Evolutionary conservation across 2,329 filamentous ascomycete species (phyloP).

Genomic region (Exserohilum rostratum): DNA sequence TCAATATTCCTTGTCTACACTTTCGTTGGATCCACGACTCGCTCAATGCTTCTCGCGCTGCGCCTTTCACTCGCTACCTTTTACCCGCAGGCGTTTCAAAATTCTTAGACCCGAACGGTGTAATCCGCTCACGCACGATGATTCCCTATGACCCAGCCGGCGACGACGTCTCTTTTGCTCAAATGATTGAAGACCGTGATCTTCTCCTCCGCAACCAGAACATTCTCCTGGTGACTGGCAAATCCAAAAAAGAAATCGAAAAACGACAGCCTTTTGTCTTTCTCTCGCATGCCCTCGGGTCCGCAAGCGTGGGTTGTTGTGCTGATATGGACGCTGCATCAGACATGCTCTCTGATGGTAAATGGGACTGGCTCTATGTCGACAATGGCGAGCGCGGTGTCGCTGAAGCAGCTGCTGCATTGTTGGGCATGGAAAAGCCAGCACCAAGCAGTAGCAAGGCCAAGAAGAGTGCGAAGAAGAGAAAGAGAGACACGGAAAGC

Average conservation of each 20-base stretch:
- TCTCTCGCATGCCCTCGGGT: slow-evolving; percentile 78
- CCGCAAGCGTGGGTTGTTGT: slow-evolving; percentile 68
- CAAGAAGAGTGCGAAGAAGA: slow-evolving; percentile 44
- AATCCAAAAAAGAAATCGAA: slow-evolving; percentile 65
- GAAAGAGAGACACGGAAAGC: slow-evolving; percentile 51
- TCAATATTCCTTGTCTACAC: slow-evolving; percentile 85
- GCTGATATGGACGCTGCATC: slow-evolving; percentile 70
- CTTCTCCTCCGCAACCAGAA: slow-evolving; percentile 68
- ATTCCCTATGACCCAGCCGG: slow-evolving; percentile 62
- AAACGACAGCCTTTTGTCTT: slow-evolving; percentile 78
- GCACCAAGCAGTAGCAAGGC: slow-evolving; percentile 24
- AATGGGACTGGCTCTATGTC: slow-evolving; percentile 82
- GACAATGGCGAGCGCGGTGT: slow-evolving; percentile 69
- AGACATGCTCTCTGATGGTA: slow-evolving; percentile 60
- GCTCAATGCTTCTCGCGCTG: slow-evolving; percentile 62
- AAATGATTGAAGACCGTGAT: slow-evolving; percentile 53
- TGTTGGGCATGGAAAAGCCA: slow-evolving; percentile 49
- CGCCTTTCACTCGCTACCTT: slow-evolving; percentile 82
- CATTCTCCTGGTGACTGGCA: slow-evolving; percentile 75
- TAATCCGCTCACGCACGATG: slow-evolving; percentile 76
- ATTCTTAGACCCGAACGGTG: slow-evolving; percentile 69
- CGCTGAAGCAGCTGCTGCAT: slow-evolving; percentile 58
- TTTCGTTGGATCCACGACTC: slow-evolving; percentile 81
- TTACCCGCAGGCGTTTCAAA: slow-evolving; percentile 82
- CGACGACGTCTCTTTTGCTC: slow-evolving; percentile 49